Percentiles rank a stretch among this genome's conserved stretches.
These are phyloP conservation scores for Mycena belliarum DNA, from an alignment of 768 basidiomycete species.

Conservation along the genomic window DNA sequence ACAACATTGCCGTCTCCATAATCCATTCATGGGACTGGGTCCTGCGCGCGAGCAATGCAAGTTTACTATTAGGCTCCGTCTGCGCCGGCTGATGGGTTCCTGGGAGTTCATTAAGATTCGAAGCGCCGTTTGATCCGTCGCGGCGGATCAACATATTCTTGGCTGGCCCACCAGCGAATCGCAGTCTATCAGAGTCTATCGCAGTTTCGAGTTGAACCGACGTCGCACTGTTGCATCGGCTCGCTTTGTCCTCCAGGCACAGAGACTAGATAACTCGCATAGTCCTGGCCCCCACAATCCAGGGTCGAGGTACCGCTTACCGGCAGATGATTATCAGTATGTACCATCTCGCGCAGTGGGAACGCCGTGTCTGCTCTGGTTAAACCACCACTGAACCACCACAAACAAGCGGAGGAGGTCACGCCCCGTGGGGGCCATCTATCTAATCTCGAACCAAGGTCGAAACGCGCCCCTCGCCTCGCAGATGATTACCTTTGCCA, in stretches of 20 bases:
- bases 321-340: conserved; percentile 18
- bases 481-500: too few species aligned
- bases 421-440: too few species aligned
- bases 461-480: too few species aligned
- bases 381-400: background rate
- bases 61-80: background rate
- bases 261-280: background rate
- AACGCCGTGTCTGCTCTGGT: background rate
- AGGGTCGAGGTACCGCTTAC: conserved; percentile 2
- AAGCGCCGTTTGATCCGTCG: conserved; percentile 16
- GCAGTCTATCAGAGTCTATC: too few species aligned
- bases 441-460: too few species aligned
- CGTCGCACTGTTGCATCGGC: background rate
- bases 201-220: too few species aligned
- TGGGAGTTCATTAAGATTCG: conserved; percentile 17
- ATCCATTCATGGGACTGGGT: too few species aligned
- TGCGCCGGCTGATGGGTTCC: conserved; percentile 7
- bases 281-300: background rate
- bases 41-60: too few species aligned
- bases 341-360: background rate
- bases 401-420: background rate
- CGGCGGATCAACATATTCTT: too few species aligned
- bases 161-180: too few species aligned
- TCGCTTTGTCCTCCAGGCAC: conserved; percentile 7
- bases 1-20: too few species aligned